phyloP scores from a whole-genome alignment of 1,284 basidiomycete genomes.

The Coriolopsis trogii region DNA sequence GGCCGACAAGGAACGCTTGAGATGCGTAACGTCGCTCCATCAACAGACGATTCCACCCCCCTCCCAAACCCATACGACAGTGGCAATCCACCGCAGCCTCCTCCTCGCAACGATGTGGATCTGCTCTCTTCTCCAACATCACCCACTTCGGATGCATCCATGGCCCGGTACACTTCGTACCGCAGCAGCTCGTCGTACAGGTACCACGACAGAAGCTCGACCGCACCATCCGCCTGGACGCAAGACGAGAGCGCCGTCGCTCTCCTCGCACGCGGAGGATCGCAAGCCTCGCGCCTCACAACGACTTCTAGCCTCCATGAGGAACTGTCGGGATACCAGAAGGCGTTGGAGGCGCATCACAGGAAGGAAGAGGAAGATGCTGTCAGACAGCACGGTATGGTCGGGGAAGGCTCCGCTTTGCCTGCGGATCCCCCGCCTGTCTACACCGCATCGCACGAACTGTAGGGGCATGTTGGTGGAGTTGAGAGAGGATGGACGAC shows the following conservation, averaged over 20 bases:
- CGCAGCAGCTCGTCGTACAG: conserved; percentile 3
- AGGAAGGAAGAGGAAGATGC: conserved; percentile 26
- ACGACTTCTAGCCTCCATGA: conserved; percentile 23
- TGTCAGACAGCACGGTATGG: conserved; percentile 5
- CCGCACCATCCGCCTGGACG: conserved; percentile 23
- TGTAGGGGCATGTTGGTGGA: neutral
- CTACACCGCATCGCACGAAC: conserved; percentile 23
- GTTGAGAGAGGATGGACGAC: neutral
- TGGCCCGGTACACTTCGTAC: conserved; percentile 10
- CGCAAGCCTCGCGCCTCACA: conserved; percentile 20
- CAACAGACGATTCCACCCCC: conserved; percentile 2
- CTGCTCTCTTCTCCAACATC: conserved; percentile 2
- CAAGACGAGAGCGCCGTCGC: conserved; percentile 14
- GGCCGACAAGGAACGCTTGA: neutral
- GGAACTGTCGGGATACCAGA: conserved; percentile 33
- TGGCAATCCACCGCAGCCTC: conserved; percentile 15
- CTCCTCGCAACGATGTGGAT: conserved; percentile 13
- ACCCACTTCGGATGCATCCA: neutral
- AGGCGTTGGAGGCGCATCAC: conserved; percentile 32
- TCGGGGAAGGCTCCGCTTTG: conserved; percentile 12
- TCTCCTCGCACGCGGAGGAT: conserved; percentile 22
- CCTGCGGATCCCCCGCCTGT: conserved; percentile 32
- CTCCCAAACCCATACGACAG: conserved; percentile 31
- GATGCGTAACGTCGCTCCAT: conserved; percentile 13
- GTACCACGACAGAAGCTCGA: conserved; percentile 4